Base-by-base conservation (phyloP, 139 green algal species). In the Chlamydomonas sp. region DNA sequence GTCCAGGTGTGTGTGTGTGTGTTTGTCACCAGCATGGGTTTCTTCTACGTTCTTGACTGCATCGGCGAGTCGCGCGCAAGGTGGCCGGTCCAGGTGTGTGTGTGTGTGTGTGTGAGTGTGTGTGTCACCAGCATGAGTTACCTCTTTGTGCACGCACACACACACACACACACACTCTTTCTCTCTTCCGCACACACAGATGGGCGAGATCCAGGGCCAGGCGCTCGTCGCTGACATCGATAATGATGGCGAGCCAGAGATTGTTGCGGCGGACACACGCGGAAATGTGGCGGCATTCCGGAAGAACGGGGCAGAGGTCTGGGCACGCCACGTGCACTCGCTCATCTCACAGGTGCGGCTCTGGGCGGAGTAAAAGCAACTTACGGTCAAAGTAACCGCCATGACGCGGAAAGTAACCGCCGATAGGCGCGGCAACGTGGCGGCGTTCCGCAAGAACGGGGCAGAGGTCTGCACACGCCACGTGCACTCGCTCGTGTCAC, bases 171-270 rank as follows among this genome's bases (percentile, higher is more conserved):
- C n/a, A n/a, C n/a, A n/a, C n/a, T n/a, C n/a, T n/a, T n/a, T n/a
- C n/a, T n/a, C n/a, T n/a, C n/a, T n/a, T n/a, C n/a, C n/a, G n/a
- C n/a, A n/a, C n/a, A n/a, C n/a, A n/a, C n/a, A 97, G 80, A 96
- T 98, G 93, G 93, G 89, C 0, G 86, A 95, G 71, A 85, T 98
- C 33, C 88, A 97, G 81, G 93, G 77, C 0, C 92, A 97, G 74
- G 83, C 91, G 35, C 82, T 91, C 61, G 91, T 91, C 36, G 89
- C 73, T 0, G 94, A 99, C 77, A 58, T 97, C 64, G 90, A 98
- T 74, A 85, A 81, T 38, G 92, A 98, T 67, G 94, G 94, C 28
- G 37, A 79, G 35, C 63, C 96, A 48, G 91, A 98, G 83, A 76
- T 99, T 26, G 71, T 86, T 33, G 73, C 76, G 71, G 85, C 67